phyloP scores from a whole-genome alignment of 2,329 filamentous ascomycete genomes.

The Botrytis elliptica region DNA sequence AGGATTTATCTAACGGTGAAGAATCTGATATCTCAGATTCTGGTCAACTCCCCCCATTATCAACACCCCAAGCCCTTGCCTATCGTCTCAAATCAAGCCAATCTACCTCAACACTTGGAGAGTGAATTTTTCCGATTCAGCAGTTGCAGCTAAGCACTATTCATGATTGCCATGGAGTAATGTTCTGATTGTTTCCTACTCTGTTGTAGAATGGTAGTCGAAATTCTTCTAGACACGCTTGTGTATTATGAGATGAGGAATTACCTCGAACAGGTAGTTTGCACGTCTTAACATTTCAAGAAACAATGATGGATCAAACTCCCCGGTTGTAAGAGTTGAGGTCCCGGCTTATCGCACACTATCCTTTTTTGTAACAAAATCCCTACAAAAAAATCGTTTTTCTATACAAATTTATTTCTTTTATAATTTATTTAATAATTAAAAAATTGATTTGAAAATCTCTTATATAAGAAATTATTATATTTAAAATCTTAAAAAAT shows the following conservation, averaged over 20 bases:
- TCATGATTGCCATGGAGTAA: not conserved
- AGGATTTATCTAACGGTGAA: not conserved
- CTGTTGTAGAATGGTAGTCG: not conserved
- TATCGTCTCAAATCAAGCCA: not conserved
- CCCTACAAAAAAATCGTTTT: too few species aligned
- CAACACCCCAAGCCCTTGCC: not conserved
- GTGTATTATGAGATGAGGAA: not conserved
- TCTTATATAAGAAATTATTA: too few species aligned
- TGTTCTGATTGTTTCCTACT: not conserved
- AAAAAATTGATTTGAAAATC: too few species aligned
- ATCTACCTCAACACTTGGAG: not conserved
- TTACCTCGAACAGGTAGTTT: not conserved
- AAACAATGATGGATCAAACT: not conserved
- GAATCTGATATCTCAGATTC: not conserved
- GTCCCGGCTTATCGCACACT: too few species aligned
- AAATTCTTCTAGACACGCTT: not conserved
- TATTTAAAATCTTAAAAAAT: too few species aligned
- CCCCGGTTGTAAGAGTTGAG: not conserved
- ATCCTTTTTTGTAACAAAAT: too few species aligned
- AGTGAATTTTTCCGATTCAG: too few species aligned
- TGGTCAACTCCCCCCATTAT: too few species aligned
- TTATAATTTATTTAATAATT: too few species aligned
- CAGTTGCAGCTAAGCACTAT: not conserved
- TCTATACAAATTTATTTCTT: too few species aligned
- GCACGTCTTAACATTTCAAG: rapidly evolving